Evolutionary conservation across 2,329 filamentous ascomycete genomes (phyloP).

Genomic region (Clonostachys rhizophaga): DNA sequence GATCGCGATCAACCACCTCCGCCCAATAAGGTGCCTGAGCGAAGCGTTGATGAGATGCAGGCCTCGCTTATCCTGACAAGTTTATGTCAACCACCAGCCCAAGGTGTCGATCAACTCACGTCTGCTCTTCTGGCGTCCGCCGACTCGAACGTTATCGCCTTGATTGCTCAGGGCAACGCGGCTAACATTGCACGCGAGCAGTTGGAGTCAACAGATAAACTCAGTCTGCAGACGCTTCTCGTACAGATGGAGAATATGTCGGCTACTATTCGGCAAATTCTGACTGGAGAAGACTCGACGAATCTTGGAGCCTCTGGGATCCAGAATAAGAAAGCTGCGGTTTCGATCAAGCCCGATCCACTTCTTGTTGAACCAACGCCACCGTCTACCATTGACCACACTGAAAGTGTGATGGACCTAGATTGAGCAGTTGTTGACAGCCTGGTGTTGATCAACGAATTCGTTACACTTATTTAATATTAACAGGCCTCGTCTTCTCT

Average conservation of each 20-base stretch:
- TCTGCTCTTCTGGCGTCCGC: conserved; percentile 50
- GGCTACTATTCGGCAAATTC: conserved; percentile 31
- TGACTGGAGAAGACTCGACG: conserved; percentile 15
- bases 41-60: conserved; percentile 58
- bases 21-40: conserved; percentile 20
- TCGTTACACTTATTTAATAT: too few relatives aligned
- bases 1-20: conserved; percentile 5
- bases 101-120: conserved; percentile 49
- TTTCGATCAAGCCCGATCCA: conserved; percentile 19
- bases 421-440: conserved; percentile 15
- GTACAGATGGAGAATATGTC: conserved; percentile 39
- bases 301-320: conserved; percentile 12
- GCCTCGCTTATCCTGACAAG: conserved; percentile 60
- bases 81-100: conserved; percentile 44
- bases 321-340: conserved; percentile 5
- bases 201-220: conserved; percentile 35
- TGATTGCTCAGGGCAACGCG: conserved; percentile 44
- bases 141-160: conserved; percentile 34
- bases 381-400: conserved; percentile 31
- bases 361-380: conserved; percentile 31
- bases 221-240: conserved; percentile 42
- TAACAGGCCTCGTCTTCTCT: too few relatives aligned
- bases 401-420: conserved; percentile 31
- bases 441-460: too few relatives aligned
- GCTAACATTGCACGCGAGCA: conserved; percentile 31